Conservation (phyloP, 495 filamentous ascomycete genomes). For the Xylaria longipes region DNA sequence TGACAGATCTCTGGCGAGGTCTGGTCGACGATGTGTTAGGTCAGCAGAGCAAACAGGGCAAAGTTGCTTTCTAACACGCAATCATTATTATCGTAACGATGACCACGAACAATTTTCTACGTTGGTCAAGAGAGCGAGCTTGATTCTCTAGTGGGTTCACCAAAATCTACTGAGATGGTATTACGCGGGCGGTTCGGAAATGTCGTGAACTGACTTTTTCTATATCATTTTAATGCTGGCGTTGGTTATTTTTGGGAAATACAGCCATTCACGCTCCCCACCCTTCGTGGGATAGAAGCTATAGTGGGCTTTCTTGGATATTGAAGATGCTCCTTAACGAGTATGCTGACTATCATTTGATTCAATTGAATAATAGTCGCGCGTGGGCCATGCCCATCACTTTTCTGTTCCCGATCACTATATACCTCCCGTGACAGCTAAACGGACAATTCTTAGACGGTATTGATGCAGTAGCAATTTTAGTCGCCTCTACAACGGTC, state of each 20-base stretch:
- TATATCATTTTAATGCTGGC: conserved; percentile 19
- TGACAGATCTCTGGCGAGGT: conserved; percentile 53
- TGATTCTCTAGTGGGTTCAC: background rate
- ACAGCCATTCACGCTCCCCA: background rate
- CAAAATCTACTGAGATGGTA: background rate
- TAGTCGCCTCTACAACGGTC: background rate
- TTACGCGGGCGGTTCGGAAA: background rate
- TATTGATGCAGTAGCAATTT: background rate
- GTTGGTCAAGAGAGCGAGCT: conserved; percentile 1
- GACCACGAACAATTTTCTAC: conserved; percentile 2
- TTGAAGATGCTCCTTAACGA: background rate
- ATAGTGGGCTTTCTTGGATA: conserved; percentile 9
- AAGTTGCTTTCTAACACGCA: conserved; percentile 35
- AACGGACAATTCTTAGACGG: background rate
- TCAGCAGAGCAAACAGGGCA: conserved; percentile 31
- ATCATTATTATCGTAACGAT: background rate
- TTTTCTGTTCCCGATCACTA: background rate
- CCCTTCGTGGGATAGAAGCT: background rate
- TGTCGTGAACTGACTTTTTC: background rate
- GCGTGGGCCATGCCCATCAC: conserved; percentile 9
- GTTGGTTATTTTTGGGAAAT: conserved; percentile 1
- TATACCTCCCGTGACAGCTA: background rate
- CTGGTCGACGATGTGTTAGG: conserved; percentile 54
- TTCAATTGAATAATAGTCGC: conserved; percentile 9
- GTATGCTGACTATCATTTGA: background rate